Evolutionary conservation across 2,329 filamentous ascomycete genomes (phyloP).

Genomic region (Fusarium denticulatum): DNA sequence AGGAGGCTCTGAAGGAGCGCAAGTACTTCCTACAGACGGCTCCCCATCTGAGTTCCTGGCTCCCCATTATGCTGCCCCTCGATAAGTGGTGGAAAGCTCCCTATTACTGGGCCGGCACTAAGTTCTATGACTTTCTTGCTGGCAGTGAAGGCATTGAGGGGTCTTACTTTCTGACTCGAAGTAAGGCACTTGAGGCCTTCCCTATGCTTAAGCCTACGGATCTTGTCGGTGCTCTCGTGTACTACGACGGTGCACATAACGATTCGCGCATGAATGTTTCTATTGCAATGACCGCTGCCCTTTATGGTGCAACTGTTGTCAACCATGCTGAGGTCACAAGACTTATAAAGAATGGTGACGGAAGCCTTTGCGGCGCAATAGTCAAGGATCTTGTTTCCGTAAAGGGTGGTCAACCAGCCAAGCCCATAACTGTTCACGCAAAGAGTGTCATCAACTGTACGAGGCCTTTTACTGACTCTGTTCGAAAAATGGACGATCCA

Average conservation of each 20-base stretch:
- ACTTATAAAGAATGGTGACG: conserved; percentile 77
- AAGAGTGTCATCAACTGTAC: conserved; percentile 90
- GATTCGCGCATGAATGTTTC: conserved; percentile 94
- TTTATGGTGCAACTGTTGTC: conserved; percentile 84
- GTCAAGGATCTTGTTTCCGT: conserved; percentile 76
- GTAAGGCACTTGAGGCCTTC: conserved; percentile 86
- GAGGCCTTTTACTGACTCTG: conserved; percentile 86
- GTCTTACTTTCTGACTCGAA: conserved; percentile 87
- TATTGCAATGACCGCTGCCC: conserved; percentile 85
- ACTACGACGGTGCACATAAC: conserved; percentile 93
- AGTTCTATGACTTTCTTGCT: conserved; percentile 86
- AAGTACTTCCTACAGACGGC: conserved; percentile 80
- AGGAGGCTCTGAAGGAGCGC: conserved; percentile 77
- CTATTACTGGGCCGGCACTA: conserved; percentile 81
- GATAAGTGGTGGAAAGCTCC: conserved; percentile 82
- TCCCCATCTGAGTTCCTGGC: conserved; percentile 77
- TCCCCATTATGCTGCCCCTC: conserved; percentile 80
- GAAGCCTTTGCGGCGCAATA: conserved; percentile 77
- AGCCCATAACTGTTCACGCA: conserved; percentile 77
- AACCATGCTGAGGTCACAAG: conserved; percentile 85
- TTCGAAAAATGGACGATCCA: conserved; percentile 85
- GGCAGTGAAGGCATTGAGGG: conserved; percentile 88
- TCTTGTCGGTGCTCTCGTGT: conserved; percentile 83
- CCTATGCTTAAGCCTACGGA: conserved; percentile 87
- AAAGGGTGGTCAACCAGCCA: conserved; percentile 65